Evolutionary conservation across 2,329 filamentous ascomycete species (phyloP).

Genomic region (Colletotrichum sp.): DNA sequence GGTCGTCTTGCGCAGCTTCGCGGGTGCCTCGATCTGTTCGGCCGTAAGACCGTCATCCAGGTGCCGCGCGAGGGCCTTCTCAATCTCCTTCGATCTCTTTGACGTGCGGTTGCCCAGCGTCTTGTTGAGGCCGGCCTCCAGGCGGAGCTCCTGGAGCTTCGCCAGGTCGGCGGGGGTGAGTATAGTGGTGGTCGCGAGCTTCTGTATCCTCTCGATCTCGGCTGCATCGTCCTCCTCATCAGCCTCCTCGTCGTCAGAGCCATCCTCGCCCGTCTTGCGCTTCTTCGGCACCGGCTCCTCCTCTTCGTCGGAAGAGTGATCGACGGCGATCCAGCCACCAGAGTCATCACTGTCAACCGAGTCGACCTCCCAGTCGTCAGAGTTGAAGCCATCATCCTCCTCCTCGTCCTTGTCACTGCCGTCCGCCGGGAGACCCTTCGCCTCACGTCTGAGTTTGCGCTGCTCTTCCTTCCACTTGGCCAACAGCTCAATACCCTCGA

Average conservation of each 20-base stretch:
- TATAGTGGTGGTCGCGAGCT: conserved; percentile 89
- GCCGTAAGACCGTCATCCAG: conserved; percentile 89
- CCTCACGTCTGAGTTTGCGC: conserved; percentile 72
- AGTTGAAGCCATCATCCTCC: conserved; percentile 62
- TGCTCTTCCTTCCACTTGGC: conserved; percentile 95
- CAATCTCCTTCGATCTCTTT: conserved; percentile 46
- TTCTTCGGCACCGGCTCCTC: conserved; percentile 66
- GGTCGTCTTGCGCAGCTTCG: conserved; percentile 79
- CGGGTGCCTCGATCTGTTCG: conserved; percentile 87
- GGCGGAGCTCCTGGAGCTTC: conserved; percentile 87
- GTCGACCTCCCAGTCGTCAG: conserved; percentile 64
- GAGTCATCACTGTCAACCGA: conserved; percentile 70
- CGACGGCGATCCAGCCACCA: conserved; percentile 93
- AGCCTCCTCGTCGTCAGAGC: conserved; percentile 28
- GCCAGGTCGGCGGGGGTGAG: conserved; percentile 95
- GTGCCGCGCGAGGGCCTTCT: conserved; percentile 63
- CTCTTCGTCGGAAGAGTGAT: conserved; percentile 81
- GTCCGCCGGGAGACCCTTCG: conserved; percentile 69
- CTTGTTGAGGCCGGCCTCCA: conserved; percentile 73
- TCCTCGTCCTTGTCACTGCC: conserved; percentile 66
- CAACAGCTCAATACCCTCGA: conserved; percentile 90
- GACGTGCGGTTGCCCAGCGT: conserved; percentile 47
- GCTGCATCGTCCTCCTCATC: conserved; percentile 49
- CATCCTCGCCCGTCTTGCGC: conserved; percentile 31
- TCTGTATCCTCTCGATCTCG: conserved; percentile 61